Conservation (phyloP, 805 yeast genomes). For the Candida pini region DNA sequence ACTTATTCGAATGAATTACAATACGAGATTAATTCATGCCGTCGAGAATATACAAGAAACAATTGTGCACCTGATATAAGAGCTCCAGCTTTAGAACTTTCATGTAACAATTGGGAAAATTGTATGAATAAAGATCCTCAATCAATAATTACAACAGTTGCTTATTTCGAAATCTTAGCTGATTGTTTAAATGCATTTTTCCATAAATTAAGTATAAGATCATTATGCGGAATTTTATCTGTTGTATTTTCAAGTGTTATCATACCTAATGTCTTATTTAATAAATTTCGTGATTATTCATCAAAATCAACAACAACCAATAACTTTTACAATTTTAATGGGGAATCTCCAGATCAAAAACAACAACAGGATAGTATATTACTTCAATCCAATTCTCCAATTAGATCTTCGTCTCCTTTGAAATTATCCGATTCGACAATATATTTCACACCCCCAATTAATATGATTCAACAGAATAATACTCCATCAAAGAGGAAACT, state of each 20-base stretch:
- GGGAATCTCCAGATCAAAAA: conserved; percentile 2
- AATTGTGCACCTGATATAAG: conserved; percentile 60
- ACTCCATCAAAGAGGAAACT: conserved; percentile 1
- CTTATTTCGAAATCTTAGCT: conserved; percentile 29
- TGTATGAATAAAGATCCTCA: conserved; percentile 82
- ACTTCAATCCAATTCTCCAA: conserved; percentile 3
- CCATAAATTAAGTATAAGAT: conserved; percentile 22
- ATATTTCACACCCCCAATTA: conserved; percentile 18
- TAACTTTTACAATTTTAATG: conserved; percentile 18
- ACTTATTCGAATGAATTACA: conserved; percentile 53
- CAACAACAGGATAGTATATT: neutral
- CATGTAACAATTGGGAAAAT: conserved; percentile 69
- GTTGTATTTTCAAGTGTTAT: conserved; percentile 14
- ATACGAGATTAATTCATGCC: conserved; percentile 63
- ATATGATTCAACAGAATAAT: no score
- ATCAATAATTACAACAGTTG: conserved; percentile 27
- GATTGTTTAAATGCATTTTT: conserved; percentile 30
- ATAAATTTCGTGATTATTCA: conserved; percentile 16
- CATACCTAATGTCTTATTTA: conserved; percentile 25
- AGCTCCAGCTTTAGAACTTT: conserved; percentile 68
- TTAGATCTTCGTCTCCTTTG: conserved; percentile 11
- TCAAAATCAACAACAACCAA: conserved; percentile 19
- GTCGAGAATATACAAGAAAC: conserved; percentile 63
- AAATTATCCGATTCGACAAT: conserved; percentile 15
- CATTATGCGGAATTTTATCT: conserved; percentile 17